These are phyloP conservation scores for Dimocarpus longan DNA, from an alignment of 345 rosid genomes.

Conservation along the genomic window DNA sequence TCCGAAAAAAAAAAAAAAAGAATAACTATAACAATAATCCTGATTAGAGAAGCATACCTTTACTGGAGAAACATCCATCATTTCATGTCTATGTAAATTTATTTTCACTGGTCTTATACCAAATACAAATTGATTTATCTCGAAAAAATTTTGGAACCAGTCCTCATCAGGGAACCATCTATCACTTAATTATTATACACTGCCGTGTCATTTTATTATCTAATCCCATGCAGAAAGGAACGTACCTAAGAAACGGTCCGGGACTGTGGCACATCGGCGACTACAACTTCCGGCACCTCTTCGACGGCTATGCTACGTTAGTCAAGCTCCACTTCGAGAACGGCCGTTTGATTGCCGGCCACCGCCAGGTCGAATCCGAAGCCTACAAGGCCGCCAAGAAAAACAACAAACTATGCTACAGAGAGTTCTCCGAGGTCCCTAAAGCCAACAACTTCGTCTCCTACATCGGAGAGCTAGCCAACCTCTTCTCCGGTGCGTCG, in stretches of 20 bases:
- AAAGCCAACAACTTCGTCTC: conserved; percentile 58
- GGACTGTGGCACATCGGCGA: conserved; percentile 84
- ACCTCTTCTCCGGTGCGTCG: conserved; percentile 84
- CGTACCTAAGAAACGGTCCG: conserved; percentile 93
- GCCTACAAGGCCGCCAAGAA: conserved; percentile 86
- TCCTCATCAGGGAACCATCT: no score
- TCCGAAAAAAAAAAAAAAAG: no score
- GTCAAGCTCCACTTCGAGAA: conserved; percentile 69
- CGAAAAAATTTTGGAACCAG: no score
- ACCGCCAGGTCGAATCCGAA: conserved; percentile 82
- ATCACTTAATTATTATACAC: no score
- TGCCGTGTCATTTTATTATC: neutral
- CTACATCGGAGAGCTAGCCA: conserved; percentile 66
- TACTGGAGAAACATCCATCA: no score
- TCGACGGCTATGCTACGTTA: conserved; percentile 87
- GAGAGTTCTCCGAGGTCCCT: conserved; percentile 93
- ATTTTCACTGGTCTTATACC: no score
- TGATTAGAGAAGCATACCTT: no score
- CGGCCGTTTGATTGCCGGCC: conserved; percentile 68
- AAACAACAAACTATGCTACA: conserved; percentile 70
- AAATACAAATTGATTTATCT: no score
- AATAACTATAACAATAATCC: no score
- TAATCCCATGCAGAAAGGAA: conserved; percentile 71
- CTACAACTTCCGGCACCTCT: conserved; percentile 91
- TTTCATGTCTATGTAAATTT: no score